Evolutionary conservation across 2,329 filamentous ascomycete species (phyloP).

Genomic region (Pseudogymnoascus sp.): DNA sequence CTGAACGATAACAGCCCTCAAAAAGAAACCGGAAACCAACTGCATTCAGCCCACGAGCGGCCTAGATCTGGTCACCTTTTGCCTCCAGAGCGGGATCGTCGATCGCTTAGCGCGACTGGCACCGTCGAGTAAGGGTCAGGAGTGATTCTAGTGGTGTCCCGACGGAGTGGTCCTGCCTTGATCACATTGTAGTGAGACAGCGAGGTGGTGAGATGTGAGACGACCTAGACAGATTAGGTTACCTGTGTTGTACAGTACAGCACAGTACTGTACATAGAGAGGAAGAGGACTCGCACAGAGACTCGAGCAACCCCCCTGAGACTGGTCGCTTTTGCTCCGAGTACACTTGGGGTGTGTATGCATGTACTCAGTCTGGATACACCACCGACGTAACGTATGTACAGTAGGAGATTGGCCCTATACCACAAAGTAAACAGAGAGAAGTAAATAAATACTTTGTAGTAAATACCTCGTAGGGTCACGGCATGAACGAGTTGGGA

Average conservation of each 20-base stretch:
- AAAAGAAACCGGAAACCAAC: not conserved
- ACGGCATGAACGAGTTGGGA: not conserved
- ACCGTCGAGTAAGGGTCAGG: not conserved
- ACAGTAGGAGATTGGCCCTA: not conserved
- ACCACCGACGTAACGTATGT: not conserved
- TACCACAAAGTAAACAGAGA: not conserved
- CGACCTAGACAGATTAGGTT: not conserved
- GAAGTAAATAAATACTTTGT: not conserved
- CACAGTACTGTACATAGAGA: not conserved
- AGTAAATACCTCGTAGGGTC: not conserved
- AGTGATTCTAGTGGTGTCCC: slow-evolving; percentile 2
- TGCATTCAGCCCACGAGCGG: not conserved
- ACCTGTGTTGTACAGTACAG: not conserved
- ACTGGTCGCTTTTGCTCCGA: not conserved
- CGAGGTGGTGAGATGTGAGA: not conserved
- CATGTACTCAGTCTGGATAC: not conserved
- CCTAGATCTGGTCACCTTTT: slow-evolving; percentile 5
- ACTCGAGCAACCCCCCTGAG: not conserved
- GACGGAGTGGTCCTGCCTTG: not conserved
- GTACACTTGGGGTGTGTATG: not conserved
- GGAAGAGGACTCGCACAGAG: not conserved
- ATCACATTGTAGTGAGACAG: slow-evolving; percentile 1
- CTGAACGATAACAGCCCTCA: not conserved
- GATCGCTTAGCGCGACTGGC: not conserved
- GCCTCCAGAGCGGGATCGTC: not conserved